A percentile compares a stretch with the other conserved stretches of the same genome.
Conservation (phyloP, 495 filamentous ascomycete species). For the Hyphodiscus hymeniophilus region DNA sequence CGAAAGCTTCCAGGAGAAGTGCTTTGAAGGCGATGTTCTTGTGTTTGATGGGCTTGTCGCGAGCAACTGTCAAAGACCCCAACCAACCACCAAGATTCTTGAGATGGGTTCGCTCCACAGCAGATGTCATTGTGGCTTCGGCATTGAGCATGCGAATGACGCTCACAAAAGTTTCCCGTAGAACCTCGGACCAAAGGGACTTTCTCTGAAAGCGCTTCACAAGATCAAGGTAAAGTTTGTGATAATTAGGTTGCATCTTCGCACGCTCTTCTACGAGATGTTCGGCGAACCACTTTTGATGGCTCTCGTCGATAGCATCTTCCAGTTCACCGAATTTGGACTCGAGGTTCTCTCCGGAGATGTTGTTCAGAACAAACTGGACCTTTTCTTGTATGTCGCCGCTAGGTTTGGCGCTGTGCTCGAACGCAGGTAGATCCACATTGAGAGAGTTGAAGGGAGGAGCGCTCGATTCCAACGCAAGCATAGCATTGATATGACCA, state of each 20-base stretch:
- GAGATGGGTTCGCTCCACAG: constrained; percentile 74
- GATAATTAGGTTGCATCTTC: constrained; percentile 93
- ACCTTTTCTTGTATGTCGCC: constrained; percentile 86
- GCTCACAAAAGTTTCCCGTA: constrained; percentile 88
- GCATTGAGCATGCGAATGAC: constrained; percentile 81
- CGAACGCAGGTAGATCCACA: constrained; percentile 55
- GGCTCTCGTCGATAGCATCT: constrained; percentile 65
- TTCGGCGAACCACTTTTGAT: constrained; percentile 92
- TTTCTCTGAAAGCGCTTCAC: constrained; percentile 74
- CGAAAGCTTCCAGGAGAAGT: constrained; percentile 82
- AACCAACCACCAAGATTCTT: constrained; percentile 93
- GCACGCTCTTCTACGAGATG: constrained; percentile 96
- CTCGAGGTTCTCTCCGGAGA: constrained; percentile 80
- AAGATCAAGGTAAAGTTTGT: constrained; percentile 83
- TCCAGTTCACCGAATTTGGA: constrained; percentile 72
- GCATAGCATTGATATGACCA: constrained; percentile 54
- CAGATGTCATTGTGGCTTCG: constrained; percentile 69
- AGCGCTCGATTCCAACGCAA: constrained; percentile 40
- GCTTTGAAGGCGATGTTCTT: constrained; percentile 96
- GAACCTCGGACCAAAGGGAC: constrained; percentile 74
- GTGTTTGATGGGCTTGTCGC: constrained; percentile 92
- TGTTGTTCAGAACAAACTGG: constrained; percentile 92
- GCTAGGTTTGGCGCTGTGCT: constrained; percentile 67
- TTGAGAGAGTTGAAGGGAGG: constrained; percentile 66
- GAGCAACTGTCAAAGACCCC: constrained; percentile 84